Evolutionary conservation across 257 asterid species (phyloP).

Genomic region (Misopates orontium): DNA sequence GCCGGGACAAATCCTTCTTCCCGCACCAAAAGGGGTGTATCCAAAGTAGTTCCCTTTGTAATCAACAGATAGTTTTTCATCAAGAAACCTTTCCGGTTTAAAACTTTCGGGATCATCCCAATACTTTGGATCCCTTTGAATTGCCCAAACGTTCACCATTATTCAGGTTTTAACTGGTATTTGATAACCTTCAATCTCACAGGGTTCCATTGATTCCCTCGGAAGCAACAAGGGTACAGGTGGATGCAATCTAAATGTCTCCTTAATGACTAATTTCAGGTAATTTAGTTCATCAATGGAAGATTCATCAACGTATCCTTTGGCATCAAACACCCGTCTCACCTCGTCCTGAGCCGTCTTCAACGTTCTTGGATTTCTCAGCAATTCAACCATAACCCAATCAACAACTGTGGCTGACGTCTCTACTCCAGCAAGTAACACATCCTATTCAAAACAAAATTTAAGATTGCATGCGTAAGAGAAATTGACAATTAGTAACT

Average conservation of each 20-base stretch:
- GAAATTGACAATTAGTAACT: conserved; percentile 22
- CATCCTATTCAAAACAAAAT: conserved; percentile 19
- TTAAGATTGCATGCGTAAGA: not conserved
- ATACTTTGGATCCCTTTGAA: too few relatives aligned
- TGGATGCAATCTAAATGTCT: conserved; percentile 27
- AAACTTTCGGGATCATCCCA: conserved; percentile 11
- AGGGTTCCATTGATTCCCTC: conserved; percentile 1
- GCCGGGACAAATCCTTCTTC: conserved; percentile 35
- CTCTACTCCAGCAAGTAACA: conserved; percentile 25
- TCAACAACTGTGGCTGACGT: conserved; percentile 27
- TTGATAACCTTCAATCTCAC: conserved; percentile 23
- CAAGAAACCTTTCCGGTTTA: conserved; percentile 27
- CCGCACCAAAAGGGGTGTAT: conserved; percentile 28
- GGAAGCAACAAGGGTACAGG: not conserved
- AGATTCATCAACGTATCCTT: too few relatives aligned
- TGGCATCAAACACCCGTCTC: too few relatives aligned
- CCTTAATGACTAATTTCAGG: too few relatives aligned
- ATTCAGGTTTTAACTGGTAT: conserved; percentile 23
- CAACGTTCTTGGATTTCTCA: conserved; percentile 8
- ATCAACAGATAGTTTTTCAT: conserved; percentile 5
- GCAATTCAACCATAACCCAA: conserved; percentile 30
- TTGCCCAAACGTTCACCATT: conserved; percentile 24
- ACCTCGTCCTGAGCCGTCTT: too few relatives aligned
- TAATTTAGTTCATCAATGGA: too few relatives aligned
- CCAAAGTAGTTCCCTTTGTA: conserved; percentile 5